Base-by-base conservation (phyloP, 306 rosid genomes). In the Trichosanthes truncata region DNA sequence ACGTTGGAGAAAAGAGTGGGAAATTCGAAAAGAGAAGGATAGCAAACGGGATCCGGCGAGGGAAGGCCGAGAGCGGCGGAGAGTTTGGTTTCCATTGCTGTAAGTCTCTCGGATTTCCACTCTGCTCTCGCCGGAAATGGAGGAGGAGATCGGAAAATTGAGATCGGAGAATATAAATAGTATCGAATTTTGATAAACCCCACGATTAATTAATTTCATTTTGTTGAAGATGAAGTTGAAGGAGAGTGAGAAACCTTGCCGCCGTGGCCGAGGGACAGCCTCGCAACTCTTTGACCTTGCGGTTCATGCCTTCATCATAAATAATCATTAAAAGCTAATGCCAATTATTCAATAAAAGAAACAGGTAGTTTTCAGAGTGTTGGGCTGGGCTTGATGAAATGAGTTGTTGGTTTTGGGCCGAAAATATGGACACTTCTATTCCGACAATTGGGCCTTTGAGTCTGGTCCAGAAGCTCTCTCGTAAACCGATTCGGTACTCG, bases 51-150 rank as follows among this genome's bases (percentile, higher is more conserved):
- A 25, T 82, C 85, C 4, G 86, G 79, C 14, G 90, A 81, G 1
- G 87, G 88, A 33, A 94, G 88, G 80, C 91, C 91, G 1, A 94
- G 95, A 66, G 91, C 88, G 49, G 97, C 89, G 3, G 91, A 90
- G 84, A 95, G 83, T 15, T 90, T 85, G 71, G 87, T 81, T 68
- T 95, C 99, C 97, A 95, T 91, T 7, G 77, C 69, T 29, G 78
- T 33, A 81, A 48, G 3, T 10, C 8, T 35, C 13, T 33, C 25
- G 23, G 45, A 7, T n/a, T 31, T 36, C 61, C 3, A 20, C 43
- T 33, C 49, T 11, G 41, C 40, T 71, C 15, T 74, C 80, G 21
- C 62, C 38, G 66, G 40, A 20, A 38, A n/a, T 33, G 48, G 10
- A 53, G 38, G 46, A 45, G 36, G 7, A 14, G 61, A 20, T 21